Percentiles rank a stretch among this genome's conserved stretches.
Conservation (phyloP, 352 stramenopile genomes). For the Globisporangium canariense region DNA sequence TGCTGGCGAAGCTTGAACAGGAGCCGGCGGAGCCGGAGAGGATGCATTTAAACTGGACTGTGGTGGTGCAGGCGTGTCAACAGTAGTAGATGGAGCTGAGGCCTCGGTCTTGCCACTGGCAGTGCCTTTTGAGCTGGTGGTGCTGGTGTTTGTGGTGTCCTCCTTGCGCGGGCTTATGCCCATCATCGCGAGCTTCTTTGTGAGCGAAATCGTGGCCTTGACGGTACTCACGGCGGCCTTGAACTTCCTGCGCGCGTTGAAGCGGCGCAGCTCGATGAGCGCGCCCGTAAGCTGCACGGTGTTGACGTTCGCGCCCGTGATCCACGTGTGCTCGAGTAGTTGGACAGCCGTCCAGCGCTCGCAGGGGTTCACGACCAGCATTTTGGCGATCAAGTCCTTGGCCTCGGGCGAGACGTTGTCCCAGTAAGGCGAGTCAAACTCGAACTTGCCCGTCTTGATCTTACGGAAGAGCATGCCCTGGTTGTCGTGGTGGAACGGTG, state of each 20-base stretch:
- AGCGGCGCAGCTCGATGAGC: constrained; percentile 88
- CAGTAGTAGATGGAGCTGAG: neutral
- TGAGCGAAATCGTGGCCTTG: constrained; percentile 77
- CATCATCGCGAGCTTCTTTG: constrained; percentile 50
- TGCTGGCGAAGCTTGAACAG: neutral
- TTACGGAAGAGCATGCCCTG: constrained; percentile 80
- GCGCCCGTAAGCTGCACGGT: constrained; percentile 82
- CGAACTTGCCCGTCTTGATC: constrained; percentile 65
- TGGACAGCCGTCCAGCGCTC: constrained; percentile 75
- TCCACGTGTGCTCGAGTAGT: constrained; percentile 87
- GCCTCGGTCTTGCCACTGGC: neutral
- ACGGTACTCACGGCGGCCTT: constrained; percentile 91
- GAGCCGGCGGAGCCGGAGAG: neutral
- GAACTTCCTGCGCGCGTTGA: constrained; percentile 94
- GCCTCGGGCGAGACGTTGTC: constrained; percentile 67
- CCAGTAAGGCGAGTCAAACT: constrained; percentile 83
- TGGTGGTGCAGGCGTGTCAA: neutral
- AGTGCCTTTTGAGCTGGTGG: neutral
- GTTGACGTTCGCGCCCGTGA: constrained; percentile 61
- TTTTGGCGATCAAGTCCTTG: constrained; percentile 88
- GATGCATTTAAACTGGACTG: neutral
- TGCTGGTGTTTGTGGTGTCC: neutral
- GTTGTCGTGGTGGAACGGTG: constrained; percentile 90
- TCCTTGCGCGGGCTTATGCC: constrained; percentile 3
- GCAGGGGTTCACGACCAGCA: constrained; percentile 85